Percentiles rank a stretch among this genome's conserved stretches.
Conservation (phyloP, 306 rosid genomes). For the Medicago ruthenica region DNA sequence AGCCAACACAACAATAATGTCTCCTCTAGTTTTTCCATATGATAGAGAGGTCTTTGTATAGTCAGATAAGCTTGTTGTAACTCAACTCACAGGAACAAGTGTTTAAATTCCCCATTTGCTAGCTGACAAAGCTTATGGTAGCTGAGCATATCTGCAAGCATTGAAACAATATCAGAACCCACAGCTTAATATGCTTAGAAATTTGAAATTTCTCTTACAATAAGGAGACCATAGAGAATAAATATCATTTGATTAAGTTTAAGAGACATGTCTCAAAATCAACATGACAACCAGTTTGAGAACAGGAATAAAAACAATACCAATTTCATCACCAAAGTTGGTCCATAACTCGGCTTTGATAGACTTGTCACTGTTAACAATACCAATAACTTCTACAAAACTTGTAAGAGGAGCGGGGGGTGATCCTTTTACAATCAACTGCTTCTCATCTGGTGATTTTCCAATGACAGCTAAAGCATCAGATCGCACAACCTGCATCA, state of each 20-base stretch:
- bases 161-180: slow-evolving; percentile 29
- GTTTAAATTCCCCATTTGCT: slow-evolving; percentile 83
- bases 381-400: slow-evolving; percentile 86
- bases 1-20: slow-evolving; percentile 14
- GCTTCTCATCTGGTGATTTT: slow-evolving; percentile 77
- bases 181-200: slow-evolving; percentile 10
- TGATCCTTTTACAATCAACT: slow-evolving; percentile 67
- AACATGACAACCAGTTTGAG: slow-evolving; percentile 9
- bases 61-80: slow-evolving; percentile 27
- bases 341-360: slow-evolving; percentile 79
- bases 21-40: slow-evolving; percentile 28
- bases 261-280: slow-evolving; percentile 6
- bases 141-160: slow-evolving; percentile 62
- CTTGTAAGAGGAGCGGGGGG: slow-evolving; percentile 57
- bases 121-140: slow-evolving; percentile 88
- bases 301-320: slow-evolving; percentile 49
- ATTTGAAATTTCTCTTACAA: slow-evolving; percentile 8
- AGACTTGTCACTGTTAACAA: slow-evolving; percentile 76
- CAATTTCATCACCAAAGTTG: slow-evolving; percentile 81
- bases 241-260: slow-evolving; percentile 6
- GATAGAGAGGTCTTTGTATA: slow-evolving; percentile 18
- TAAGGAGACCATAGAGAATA: neutral
- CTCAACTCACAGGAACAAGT: slow-evolving; percentile 67
- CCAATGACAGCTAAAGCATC: slow-evolving; percentile 67
- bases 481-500: slow-evolving; percentile 69